Percentiles rank a stretch among this genome's conserved stretches.
Evolutionary conservation across 768 basidiomycete species (phyloP).

Genomic region (Lentinula guzmanii): DNA sequence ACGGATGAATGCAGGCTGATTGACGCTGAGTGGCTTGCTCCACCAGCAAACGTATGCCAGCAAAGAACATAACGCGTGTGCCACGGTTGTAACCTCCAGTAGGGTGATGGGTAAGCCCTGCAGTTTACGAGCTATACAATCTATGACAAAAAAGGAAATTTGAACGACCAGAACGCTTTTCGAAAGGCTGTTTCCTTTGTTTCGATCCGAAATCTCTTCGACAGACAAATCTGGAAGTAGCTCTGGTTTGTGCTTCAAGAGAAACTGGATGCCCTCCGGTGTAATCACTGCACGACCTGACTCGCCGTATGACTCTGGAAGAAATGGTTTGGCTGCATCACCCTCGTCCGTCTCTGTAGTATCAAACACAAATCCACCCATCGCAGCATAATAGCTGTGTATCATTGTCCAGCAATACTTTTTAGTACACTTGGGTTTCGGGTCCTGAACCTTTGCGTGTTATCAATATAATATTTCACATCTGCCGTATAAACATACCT

Average conservation of each 20-base stretch:
- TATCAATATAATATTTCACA: not conserved
- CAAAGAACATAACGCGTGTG: slow-evolving; percentile 11
- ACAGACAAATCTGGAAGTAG: not conserved
- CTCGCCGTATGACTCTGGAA: not conserved
- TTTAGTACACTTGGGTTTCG: too few species aligned
- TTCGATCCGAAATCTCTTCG: slow-evolving; percentile 11
- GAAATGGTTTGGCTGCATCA: not conserved
- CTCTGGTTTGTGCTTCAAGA: not conserved
- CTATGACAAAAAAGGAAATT: slow-evolving; percentile 13
- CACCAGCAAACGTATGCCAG: slow-evolving; percentile 17
- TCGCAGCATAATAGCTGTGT: not conserved
- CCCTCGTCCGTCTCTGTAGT: not conserved
- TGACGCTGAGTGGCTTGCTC: slow-evolving; percentile 16
- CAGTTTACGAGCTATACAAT: slow-evolving; percentile 7
- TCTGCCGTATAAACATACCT: not conserved
- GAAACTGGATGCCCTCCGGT: not conserved
- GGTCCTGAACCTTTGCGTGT: not conserved
- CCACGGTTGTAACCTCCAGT: slow-evolving; percentile 16
- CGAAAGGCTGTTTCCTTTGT: slow-evolving; percentile 12
- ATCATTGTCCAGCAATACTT: not conserved
- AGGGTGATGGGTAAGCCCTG: slow-evolving; percentile 11
- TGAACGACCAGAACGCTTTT: slow-evolving; percentile 15
- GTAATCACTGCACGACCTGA: not conserved
- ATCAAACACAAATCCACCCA: not conserved
- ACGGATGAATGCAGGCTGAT: slow-evolving; percentile 5